Conservation (phyloP, 73 alveolate genomes). For the Tetrahymena thermophila region DNA sequence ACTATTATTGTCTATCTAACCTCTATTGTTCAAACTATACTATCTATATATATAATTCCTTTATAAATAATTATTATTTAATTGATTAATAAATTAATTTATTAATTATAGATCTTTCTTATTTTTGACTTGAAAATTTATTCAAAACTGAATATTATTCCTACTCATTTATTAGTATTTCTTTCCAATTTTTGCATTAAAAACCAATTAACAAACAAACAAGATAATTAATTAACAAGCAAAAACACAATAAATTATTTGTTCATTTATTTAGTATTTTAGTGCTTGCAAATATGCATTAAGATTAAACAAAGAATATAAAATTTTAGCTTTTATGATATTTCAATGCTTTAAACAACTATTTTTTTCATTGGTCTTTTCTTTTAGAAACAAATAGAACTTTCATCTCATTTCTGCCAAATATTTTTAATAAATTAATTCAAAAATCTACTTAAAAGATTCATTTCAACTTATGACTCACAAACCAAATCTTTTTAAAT, state of each 20-base stretch:
- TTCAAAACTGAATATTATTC: not conserved
- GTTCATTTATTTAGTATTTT: too few relatives aligned
- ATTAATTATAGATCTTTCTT: not conserved
- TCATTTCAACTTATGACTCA: too few relatives aligned
- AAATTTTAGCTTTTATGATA: not conserved
- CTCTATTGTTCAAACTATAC: not conserved
- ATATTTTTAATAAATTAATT: too few relatives aligned
- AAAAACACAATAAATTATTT: too few relatives aligned
- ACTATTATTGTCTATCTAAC: not conserved
- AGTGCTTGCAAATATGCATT: not conserved
- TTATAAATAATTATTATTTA: not conserved
- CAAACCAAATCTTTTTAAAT: too few relatives aligned
- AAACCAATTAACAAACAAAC: not conserved
- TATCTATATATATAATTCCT: too few relatives aligned
- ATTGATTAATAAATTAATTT: too few relatives aligned
- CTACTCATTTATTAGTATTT: not conserved
- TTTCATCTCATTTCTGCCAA: not conserved
- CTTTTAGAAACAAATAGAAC: not conserved
- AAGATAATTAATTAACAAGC: not conserved
- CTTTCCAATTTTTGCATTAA: not conserved
- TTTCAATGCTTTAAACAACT: not conserved
- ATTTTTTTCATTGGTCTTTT: not conserved
- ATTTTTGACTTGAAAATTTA: not conserved
- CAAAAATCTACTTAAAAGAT: not conserved
- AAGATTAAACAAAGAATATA: too few relatives aligned